These are phyloP conservation scores for Haberlea rhodopensis DNA, from an alignment of 257 asterid species.

Conservation along the genomic window DNA sequence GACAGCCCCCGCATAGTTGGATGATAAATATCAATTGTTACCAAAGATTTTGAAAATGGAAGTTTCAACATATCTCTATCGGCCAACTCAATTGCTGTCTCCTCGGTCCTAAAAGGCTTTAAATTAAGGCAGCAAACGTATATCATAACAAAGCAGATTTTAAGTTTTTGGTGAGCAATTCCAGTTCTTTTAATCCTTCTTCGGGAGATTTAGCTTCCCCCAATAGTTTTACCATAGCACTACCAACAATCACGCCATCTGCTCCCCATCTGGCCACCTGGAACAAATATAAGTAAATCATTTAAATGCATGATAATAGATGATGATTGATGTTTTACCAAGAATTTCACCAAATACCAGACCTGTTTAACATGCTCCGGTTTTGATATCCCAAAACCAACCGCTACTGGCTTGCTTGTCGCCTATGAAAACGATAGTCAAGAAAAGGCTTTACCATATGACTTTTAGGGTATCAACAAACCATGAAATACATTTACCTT, in stretches of 20 bases:
- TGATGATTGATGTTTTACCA: background rate
- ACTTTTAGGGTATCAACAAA: background rate
- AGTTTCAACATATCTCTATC: background rate
- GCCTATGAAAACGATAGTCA: constrained; percentile 41
- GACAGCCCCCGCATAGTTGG: too few relatives aligned
- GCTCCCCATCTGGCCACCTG: constrained; percentile 95
- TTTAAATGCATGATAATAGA: background rate
- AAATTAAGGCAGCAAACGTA: constrained; percentile 4
- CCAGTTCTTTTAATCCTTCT: constrained; percentile 74
- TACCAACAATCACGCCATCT: constrained; percentile 89
- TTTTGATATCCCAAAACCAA: constrained; percentile 86
- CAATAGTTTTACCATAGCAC: constrained; percentile 77
- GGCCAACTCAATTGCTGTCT: constrained; percentile 7
- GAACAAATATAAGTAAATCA: background rate
- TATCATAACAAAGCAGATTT: constrained; percentile 57
- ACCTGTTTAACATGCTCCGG: constrained; percentile 92
- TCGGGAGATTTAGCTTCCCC: constrained; percentile 78
- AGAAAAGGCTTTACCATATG: background rate
- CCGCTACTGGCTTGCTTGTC: constrained; percentile 75
- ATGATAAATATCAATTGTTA: too few relatives aligned
- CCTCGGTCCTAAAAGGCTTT: constrained; percentile 5
- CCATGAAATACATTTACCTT: background rate
- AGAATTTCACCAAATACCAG: background rate
- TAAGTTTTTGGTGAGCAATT: constrained; percentile 58
- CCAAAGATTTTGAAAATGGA: background rate